Percentiles rank a stretch among this genome's conserved stretches.
Conservation (phyloP, 352 stramenopile genomes). For the Thraustochytrium sp. region DNA sequence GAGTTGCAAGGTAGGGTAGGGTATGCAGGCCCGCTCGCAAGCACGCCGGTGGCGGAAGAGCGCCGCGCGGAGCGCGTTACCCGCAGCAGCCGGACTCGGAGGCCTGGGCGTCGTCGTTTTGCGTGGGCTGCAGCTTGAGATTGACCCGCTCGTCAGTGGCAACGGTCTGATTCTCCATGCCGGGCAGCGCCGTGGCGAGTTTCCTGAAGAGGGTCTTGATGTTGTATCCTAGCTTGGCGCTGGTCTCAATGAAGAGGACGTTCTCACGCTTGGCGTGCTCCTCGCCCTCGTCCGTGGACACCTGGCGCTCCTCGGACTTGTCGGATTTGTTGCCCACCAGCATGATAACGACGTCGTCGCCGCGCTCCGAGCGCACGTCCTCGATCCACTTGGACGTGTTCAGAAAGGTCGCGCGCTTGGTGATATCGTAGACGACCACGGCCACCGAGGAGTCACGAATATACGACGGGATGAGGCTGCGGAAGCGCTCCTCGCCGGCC, state of each 20-base stretch:
- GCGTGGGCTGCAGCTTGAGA: slow-evolving; percentile 25
- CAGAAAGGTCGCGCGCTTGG: slow-evolving; percentile 93
- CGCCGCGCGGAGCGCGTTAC: neutral
- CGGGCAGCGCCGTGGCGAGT: slow-evolving; percentile 91
- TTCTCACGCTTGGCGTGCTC: slow-evolving; percentile 95
- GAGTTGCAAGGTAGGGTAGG: too few relatives aligned
- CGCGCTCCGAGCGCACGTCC: slow-evolving; percentile 93
- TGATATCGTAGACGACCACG: slow-evolving; percentile 99
- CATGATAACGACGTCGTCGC: slow-evolving; percentile 98
- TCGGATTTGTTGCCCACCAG: slow-evolving; percentile 99
- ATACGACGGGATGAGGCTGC: slow-evolving; percentile 88
- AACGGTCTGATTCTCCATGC: slow-evolving; percentile 51
- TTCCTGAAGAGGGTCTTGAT: slow-evolving; percentile 99
- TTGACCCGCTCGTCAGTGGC: slow-evolving; percentile 34
- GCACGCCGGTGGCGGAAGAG: too few relatives aligned
- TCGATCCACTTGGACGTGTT: slow-evolving; percentile 99
- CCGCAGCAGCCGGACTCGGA: neutral
- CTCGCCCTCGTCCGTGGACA: slow-evolving; percentile 94
- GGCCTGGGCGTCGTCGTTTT: neutral
- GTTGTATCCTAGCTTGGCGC: slow-evolving; percentile 83
- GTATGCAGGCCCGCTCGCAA: too few relatives aligned
- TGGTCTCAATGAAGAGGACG: slow-evolving; percentile 99
- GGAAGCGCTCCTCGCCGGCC: slow-evolving; percentile 9
- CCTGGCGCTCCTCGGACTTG: slow-evolving; percentile 90
- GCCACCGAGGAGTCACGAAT: slow-evolving; percentile 98